Conservation (phyloP, 2,329 filamentous ascomycete species). For the Penicillium sp. region DNA sequence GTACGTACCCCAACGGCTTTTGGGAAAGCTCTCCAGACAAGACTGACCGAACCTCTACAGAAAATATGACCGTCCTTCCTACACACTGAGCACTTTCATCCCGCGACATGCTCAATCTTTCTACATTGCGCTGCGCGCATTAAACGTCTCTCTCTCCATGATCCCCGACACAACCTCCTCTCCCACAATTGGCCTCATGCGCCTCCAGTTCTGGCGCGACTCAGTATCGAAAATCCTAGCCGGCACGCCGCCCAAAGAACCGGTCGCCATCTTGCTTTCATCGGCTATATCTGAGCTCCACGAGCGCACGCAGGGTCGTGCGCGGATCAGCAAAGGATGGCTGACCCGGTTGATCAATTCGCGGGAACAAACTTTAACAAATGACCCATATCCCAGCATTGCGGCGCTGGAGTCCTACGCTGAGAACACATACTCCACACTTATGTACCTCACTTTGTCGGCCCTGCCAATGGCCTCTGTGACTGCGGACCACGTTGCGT, state of each 20-base stretch:
- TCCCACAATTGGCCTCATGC: conserved; percentile 81
- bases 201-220: conserved; percentile 94
- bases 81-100: conserved; percentile 82
- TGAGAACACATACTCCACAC: conserved; percentile 90
- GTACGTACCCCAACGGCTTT: conserved; percentile 35
- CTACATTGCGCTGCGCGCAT: conserved; percentile 85
- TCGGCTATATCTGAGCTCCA: conserved; percentile 65
- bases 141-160: conserved; percentile 89
- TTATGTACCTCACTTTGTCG: conserved; percentile 85
- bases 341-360: conserved; percentile 75
- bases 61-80: conserved; percentile 85
- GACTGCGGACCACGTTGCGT: conserved; percentile 87
- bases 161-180: conserved; percentile 89
- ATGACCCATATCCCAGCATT: conserved; percentile 76
- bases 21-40: background rate
- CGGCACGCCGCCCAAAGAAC: conserved; percentile 81
- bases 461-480: conserved; percentile 77
- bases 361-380: conserved; percentile 79
- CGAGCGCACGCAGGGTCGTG: conserved; percentile 48
- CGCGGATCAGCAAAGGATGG: conserved; percentile 68
- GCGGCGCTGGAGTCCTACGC: conserved; percentile 81
- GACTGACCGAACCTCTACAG: conserved; percentile 47
- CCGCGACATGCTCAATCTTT: conserved; percentile 73
- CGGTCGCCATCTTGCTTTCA: conserved; percentile 81
- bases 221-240: conserved; percentile 76